These are phyloP conservation scores for Capronia americana DNA, from an alignment of 2,329 filamentous ascomycete genomes.

Conservation along the genomic window DNA sequence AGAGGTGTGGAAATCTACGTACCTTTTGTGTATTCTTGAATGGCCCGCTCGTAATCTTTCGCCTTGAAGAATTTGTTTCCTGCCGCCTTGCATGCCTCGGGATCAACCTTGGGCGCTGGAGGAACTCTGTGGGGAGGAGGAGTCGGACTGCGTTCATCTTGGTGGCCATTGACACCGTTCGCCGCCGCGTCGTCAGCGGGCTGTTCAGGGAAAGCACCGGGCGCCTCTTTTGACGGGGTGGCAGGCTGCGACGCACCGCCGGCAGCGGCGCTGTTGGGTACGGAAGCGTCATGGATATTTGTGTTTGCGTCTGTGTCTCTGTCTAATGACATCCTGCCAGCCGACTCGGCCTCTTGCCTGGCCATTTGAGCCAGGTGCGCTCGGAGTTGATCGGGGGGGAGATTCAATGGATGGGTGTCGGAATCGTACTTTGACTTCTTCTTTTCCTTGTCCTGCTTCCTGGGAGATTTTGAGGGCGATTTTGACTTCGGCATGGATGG, in stretches of 20 bases:
- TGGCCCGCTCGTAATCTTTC: conserved; percentile 83
- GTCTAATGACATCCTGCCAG: conserved; percentile 69
- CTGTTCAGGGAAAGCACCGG: conserved; percentile 36
- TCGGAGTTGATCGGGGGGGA: conserved; percentile 86
- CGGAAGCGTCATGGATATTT: conserved; percentile 27
- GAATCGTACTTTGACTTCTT: conserved; percentile 41
- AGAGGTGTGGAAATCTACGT: conserved; percentile 35
- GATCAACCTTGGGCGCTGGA: conserved; percentile 68
- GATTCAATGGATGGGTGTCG: conserved; percentile 85
- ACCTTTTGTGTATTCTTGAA: conserved; percentile 96
- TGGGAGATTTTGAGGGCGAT: conserved; percentile 37
- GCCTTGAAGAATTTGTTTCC: conserved; percentile 98
- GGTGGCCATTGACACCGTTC: conserved; percentile 42
- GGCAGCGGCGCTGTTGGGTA: conserved; percentile 23
- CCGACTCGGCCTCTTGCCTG: conserved; percentile 47
- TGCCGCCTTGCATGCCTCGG: conserved; percentile 87
- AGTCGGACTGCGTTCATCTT: conserved; percentile 50
- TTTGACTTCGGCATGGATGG: conserved; percentile 39
- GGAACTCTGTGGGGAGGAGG: conserved; percentile 56
- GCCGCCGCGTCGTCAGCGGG: conserved; percentile 36
- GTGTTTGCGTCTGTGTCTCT: conserved; percentile 59
- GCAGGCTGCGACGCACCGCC: conserved; percentile 31
- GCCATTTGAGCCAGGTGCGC: conserved; percentile 66
- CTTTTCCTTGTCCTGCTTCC: conserved; percentile 38
- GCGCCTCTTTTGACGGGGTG: conserved; percentile 35